Percentiles rank a stretch among this genome's conserved stretches.
These are phyloP conservation scores for Oryza meyeriana DNA, from an alignment of 176 grass and related monocot species.

Conservation along the genomic window DNA sequence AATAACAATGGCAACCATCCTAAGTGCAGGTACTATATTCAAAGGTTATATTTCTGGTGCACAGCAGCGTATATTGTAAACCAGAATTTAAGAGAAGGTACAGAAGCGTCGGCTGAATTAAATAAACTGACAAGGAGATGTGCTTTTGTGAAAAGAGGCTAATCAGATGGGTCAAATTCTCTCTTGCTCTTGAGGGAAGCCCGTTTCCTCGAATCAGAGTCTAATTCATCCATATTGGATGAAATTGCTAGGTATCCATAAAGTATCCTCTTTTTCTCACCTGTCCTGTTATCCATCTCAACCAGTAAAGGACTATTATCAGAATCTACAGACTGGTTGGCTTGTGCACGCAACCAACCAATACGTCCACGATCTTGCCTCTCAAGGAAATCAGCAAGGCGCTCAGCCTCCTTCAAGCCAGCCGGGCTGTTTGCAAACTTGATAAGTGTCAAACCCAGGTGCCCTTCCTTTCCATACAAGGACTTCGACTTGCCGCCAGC, in stretches of 20 bases:
- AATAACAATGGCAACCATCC: slow-evolving; percentile 5
- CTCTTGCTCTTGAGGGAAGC: slow-evolving; percentile 78
- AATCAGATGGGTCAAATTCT: slow-evolving; percentile 80
- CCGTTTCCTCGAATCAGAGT: slow-evolving; percentile 81
- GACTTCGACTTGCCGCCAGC: slow-evolving; percentile 81
- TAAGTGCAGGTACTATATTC: slow-evolving; percentile 24
- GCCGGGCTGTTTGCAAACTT: slow-evolving; percentile 66
- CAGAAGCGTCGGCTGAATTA: neutral
- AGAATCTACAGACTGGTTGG: slow-evolving; percentile 47
- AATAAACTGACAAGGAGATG: slow-evolving; percentile 26
- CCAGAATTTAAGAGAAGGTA: neutral
- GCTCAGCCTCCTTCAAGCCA: slow-evolving; percentile 87
- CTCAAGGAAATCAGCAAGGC: slow-evolving; percentile 67
- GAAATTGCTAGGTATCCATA: slow-evolving; percentile 84
- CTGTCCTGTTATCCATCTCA: slow-evolving; percentile 64
- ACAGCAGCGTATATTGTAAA: slow-evolving; percentile 21
- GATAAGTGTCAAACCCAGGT: slow-evolving; percentile 74
- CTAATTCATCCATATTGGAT: slow-evolving; percentile 71
- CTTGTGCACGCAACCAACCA: slow-evolving; percentile 58
- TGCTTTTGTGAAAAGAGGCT: slow-evolving; percentile 23
- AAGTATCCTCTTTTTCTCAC: slow-evolving; percentile 79
- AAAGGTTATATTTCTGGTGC: neutral
- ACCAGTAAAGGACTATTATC: slow-evolving; percentile 76
- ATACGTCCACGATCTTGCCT: slow-evolving; percentile 70
- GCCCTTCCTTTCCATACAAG: slow-evolving; percentile 90